phyloP scores from a whole-genome alignment of 2,329 filamentous ascomycete genomes.

The Aspergillus pseudonomiae region DNA sequence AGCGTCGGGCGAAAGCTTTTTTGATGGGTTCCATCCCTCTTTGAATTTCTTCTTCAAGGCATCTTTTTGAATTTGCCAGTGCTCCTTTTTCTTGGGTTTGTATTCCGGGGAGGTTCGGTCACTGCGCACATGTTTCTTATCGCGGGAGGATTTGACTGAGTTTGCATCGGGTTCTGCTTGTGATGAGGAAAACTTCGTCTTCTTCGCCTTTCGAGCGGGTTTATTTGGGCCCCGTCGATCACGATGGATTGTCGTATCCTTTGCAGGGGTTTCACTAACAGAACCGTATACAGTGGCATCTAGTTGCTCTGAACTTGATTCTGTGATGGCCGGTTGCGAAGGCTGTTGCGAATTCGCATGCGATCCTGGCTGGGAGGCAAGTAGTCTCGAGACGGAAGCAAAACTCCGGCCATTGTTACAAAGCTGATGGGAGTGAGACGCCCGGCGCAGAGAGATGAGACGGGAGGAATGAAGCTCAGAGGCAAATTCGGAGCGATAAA shows the following conservation, averaged over 20 bases:
- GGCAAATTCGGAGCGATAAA: constrained; percentile 28
- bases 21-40: constrained; percentile 76
- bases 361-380: not conserved
- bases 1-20: constrained; percentile 88
- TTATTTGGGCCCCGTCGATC: not conserved
- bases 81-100: constrained; percentile 44
- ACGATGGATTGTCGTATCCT: not conserved
- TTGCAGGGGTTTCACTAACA: not conserved
- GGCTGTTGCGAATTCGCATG: not conserved
- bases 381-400: not conserved
- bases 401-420: constrained; percentile 10
- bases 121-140: constrained; percentile 11
- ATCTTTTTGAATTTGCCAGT: constrained; percentile 77
- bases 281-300: not conserved
- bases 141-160: not conserved
- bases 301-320: not conserved
- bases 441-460: constrained; percentile 3
- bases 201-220: constrained; percentile 5
- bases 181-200: not conserved
- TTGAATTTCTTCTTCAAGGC: constrained; percentile 78
- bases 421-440: constrained; percentile 8
- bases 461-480: constrained; percentile 14
- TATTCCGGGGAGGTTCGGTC: not conserved
- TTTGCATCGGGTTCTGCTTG: not conserved
- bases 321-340: not conserved